phyloP scores from a whole-genome alignment of 192 early-diverging fungal species.

The Obelidium mucronatum region DNA sequence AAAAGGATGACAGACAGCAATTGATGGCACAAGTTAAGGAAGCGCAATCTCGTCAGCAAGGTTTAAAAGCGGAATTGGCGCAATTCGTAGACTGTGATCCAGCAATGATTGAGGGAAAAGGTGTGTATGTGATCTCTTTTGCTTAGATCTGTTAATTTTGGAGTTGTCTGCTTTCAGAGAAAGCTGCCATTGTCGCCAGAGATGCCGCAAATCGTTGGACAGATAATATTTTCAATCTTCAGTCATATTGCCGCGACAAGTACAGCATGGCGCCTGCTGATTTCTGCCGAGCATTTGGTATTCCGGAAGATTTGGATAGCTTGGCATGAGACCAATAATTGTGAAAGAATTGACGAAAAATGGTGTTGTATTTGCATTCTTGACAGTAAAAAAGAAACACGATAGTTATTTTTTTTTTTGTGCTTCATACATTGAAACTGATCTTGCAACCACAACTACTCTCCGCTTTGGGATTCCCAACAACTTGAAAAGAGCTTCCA shows the following conservation, averaged over 20 bases:
- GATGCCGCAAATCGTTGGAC: slow-evolving; percentile 62
- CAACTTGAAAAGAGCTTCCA: slow-evolving; percentile 59
- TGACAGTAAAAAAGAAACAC: no score
- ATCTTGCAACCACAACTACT: slow-evolving; percentile 62
- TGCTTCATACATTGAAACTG: slow-evolving; percentile 47
- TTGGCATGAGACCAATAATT: not conserved
- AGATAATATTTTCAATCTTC: slow-evolving; percentile 86
- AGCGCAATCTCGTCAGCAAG: slow-evolving; percentile 48
- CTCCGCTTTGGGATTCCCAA: slow-evolving; percentile 62
- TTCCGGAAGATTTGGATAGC: slow-evolving; percentile 79
- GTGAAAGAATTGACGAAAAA: no score
- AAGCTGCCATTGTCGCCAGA: slow-evolving; percentile 63
- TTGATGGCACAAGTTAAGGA: slow-evolving; percentile 62
- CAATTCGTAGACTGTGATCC: slow-evolving; percentile 83
- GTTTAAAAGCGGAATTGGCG: slow-evolving; percentile 63
- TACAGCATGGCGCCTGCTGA: slow-evolving; percentile 61
- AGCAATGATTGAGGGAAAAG: slow-evolving; percentile 67
- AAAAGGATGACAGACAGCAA: slow-evolving; percentile 64
- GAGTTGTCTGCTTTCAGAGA: slow-evolving; percentile 50
- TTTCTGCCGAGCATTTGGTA: slow-evolving; percentile 67
- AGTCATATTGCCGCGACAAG: slow-evolving; percentile 76
- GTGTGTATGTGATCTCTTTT: slow-evolving; percentile 37
- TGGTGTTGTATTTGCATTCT: no score
- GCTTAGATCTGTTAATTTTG: not conserved
- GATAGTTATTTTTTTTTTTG: not conserved